Percentiles rank a stretch among this genome's conserved stretches.
Evolutionary conservation across 2,329 filamentous ascomycete species (phyloP).

Genomic region (Magnaporthiopsis rhizophila): DNA sequence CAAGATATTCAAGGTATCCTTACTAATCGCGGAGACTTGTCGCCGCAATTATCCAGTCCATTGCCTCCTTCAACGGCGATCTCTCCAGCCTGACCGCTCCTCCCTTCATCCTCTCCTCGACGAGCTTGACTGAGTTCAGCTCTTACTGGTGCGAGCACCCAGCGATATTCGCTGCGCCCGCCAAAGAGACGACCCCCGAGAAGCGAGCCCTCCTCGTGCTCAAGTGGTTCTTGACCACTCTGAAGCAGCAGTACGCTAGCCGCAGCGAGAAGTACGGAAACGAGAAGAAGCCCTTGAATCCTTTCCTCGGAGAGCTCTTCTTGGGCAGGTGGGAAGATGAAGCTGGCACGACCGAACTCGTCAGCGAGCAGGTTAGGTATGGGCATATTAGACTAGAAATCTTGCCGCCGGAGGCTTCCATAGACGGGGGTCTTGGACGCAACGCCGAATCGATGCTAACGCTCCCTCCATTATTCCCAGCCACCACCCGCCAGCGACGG

Average conservation of each 20-base stretch:
- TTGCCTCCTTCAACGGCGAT: slow-evolving; percentile 76
- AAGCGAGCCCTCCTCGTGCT: slow-evolving; percentile 82
- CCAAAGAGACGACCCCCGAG: slow-evolving; percentile 67
- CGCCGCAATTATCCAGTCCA: slow-evolving; percentile 40
- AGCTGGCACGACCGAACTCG: slow-evolving; percentile 72
- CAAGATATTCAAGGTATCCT: slow-evolving; percentile 8
- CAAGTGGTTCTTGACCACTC: slow-evolving; percentile 90
- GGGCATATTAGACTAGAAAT: slow-evolving; percentile 4
- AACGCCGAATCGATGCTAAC: neutral
- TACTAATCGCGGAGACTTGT: slow-evolving; percentile 8
- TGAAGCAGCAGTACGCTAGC: slow-evolving; percentile 76
- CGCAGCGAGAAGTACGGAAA: slow-evolving; percentile 74
- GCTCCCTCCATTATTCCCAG: slow-evolving; percentile 25
- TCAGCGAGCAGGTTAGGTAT: slow-evolving; percentile 88
- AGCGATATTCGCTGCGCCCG: slow-evolving; percentile 70
- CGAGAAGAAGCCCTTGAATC: slow-evolving; percentile 97
- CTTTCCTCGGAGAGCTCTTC: slow-evolving; percentile 92
- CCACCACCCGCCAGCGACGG: slow-evolving; percentile 91
- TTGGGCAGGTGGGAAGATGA: slow-evolving; percentile 82
- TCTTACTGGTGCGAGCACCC: slow-evolving; percentile 79
- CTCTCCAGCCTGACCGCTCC: slow-evolving; percentile 73
- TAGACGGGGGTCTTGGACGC: neutral
- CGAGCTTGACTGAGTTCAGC: slow-evolving; percentile 72
- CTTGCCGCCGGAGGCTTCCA: too few relatives aligned
- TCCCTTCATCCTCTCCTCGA: slow-evolving; percentile 73